Conservation (phyloP, 78 protist genomes). For the Acrasis kona region DNA sequence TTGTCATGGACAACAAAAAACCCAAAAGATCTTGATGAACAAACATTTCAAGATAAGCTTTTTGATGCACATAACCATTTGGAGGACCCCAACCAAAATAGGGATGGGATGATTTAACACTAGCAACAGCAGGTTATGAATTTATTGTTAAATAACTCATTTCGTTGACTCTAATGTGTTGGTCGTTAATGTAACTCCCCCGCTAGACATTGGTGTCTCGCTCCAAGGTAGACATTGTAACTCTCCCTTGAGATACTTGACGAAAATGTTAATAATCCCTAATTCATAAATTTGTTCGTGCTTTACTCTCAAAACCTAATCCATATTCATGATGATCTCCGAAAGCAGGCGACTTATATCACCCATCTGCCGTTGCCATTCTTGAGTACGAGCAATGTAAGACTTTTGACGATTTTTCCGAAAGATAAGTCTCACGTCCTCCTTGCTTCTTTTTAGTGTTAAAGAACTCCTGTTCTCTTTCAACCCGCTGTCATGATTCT, state of each 20-base stretch:
- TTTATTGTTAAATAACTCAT: constrained; percentile 80
- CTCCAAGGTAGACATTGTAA: constrained; percentile 42
- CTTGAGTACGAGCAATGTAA: constrained; percentile 59
- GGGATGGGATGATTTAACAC: constrained; percentile 55
- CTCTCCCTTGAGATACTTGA: not conserved
- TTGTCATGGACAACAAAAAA: not conserved
- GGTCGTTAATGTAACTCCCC: constrained; percentile 68
- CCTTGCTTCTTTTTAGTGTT: not conserved
- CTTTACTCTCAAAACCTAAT: no score
- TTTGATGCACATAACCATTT: constrained; percentile 85
- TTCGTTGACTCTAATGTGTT: constrained; percentile 31
- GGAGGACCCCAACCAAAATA: constrained; percentile 87
- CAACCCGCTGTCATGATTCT: not conserved
- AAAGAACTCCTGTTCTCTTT: not conserved
- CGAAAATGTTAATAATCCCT: constrained; percentile 44
- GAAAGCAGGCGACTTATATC: constrained; percentile 73
- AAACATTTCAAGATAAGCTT: constrained; percentile 86
- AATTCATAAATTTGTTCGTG: no score
- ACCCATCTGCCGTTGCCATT: constrained; percentile 91
- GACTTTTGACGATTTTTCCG: constrained; percentile 41
- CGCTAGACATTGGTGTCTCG: constrained; percentile 31
- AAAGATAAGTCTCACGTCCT: constrained; percentile 44
- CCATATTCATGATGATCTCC: constrained; percentile 83
- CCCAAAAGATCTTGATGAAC: constrained; percentile 21
- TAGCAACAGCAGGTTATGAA: constrained; percentile 86